phyloP scores from a whole-genome alignment of 2,329 filamentous ascomycete genomes.

The Ambrosiella beaveri region DNA sequence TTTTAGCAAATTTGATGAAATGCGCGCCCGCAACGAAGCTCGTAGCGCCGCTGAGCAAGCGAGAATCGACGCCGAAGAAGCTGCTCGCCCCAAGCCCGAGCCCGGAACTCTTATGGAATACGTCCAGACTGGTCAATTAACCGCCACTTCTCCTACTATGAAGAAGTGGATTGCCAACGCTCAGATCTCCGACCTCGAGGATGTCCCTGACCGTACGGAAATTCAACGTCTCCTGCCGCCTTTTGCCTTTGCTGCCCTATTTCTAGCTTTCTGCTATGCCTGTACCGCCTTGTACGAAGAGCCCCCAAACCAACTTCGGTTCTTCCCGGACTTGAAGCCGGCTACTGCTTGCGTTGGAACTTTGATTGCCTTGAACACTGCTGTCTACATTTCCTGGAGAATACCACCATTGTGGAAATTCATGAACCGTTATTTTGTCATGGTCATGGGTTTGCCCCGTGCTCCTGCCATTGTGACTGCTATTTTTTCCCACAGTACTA shows the following conservation, averaged over 20 bases:
- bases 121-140: slow-evolving; percentile 22
- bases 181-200: slow-evolving; percentile 33
- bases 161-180: slow-evolving; percentile 25
- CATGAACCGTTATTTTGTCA: slow-evolving; percentile 51
- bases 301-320: slow-evolving; percentile 23
- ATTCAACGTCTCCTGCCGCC: slow-evolving; percentile 40
- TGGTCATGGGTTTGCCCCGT: slow-evolving; percentile 46
- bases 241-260: slow-evolving; percentile 28
- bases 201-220: slow-evolving; percentile 32
- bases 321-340: slow-evolving; percentile 44
- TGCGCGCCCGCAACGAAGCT: slow-evolving; percentile 36
- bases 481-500: slow-evolving; percentile 50
- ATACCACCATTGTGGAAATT: slow-evolving; percentile 46
- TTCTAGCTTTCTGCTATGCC: slow-evolving; percentile 27
- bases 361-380: slow-evolving; percentile 42
- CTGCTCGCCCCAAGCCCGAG: slow-evolving; percentile 9
- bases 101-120: slow-evolving; percentile 15
- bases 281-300: slow-evolving; percentile 29
- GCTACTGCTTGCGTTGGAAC: slow-evolving; percentile 45
- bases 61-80: slow-evolving; percentile 25
- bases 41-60: slow-evolving; percentile 29
- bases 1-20: slow-evolving; percentile 36
- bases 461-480: slow-evolving; percentile 44
- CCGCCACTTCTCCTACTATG: slow-evolving; percentile 25
- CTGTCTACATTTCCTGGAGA: slow-evolving; percentile 42